Evolutionary conservation across 305 asterid species (phyloP).

Genomic region (Fraxinus xanthoxyloides): DNA sequence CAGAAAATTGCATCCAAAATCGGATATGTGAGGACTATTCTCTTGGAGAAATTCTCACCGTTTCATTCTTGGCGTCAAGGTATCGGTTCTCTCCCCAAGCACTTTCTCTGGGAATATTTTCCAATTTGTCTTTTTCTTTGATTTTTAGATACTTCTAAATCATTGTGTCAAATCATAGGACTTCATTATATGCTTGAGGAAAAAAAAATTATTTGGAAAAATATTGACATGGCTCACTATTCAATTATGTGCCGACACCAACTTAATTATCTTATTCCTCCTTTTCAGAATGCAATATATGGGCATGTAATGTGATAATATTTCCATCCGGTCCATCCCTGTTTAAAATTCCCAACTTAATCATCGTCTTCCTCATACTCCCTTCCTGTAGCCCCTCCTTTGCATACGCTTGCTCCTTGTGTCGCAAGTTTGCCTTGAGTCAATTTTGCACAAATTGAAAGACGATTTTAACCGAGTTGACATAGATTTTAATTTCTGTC

Average conservation of each 20-base stretch:
- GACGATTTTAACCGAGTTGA: too few relatives aligned
- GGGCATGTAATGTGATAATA: neutral
- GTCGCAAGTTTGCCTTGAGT: too few relatives aligned
- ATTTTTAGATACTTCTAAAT: neutral
- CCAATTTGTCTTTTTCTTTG: neutral
- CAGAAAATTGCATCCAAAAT: neutral
- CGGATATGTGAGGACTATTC: neutral
- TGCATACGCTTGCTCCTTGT: too few relatives aligned
- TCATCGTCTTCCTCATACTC: too few relatives aligned
- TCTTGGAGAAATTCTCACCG: neutral
- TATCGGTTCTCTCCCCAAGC: neutral
- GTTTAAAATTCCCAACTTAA: too few relatives aligned
- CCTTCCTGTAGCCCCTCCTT: too few relatives aligned
- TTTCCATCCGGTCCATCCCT: neutral
- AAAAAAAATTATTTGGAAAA: too few relatives aligned
- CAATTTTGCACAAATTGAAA: too few relatives aligned
- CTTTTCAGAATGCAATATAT: neutral
- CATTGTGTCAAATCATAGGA: neutral
- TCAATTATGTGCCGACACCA: neutral
- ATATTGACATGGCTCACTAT: too few relatives aligned
- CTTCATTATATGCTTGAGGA: neutral
- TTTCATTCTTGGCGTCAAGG: neutral
- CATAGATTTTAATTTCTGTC: too few relatives aligned
- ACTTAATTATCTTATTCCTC: neutral
- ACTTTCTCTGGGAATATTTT: neutral